Evolutionary conservation across 1,284 basidiomycete genomes (phyloP), one percentile per base, ranked within the genome.

Genomic region (Boletus semigastroideus): DNA sequence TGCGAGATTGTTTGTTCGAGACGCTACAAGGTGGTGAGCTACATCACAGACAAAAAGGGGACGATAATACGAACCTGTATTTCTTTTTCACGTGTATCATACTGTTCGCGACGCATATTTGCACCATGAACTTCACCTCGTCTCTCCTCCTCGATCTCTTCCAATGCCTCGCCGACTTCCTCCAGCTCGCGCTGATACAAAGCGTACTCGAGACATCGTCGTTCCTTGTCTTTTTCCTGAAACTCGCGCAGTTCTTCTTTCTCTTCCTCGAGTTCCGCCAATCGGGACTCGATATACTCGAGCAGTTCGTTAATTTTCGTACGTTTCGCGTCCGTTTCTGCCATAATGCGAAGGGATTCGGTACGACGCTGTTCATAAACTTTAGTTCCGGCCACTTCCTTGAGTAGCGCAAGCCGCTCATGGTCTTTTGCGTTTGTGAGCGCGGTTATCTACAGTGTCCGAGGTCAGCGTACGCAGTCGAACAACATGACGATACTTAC

Each of bases 361-460:
- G 90, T 64, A 13, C 97, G 83, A 46, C 96, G 87, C 65, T 97
- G 90, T 71, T 99, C 97, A 69, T 99, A 99, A 1, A 99, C 94
- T 63, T 97, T 93, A 0, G 97, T 99, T 1, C 97, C 97, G 0
- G 97, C 97, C 0, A 99, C 96, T 70, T 99, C 97, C 67, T 99
- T 99, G 46, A 99, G 78, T 16, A 99, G 79, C 1, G 91, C 86
- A 5, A 99, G 80, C 2, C 97, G 85, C 69, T 99, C 96, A 56
- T 89, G 84, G 65, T 99, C 97, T 70, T 97, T 97, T 36, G 96
- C 95, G 60, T 99, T 99, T 7, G 97, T 99, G 16, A 99, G 77
- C 30, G 92, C 88, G 0, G 96, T 98, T 63, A 99, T 98, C 89
- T 96, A 54, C 1, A 16, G 14, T 3, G 28, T 9, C 30, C 20